phyloP scores from a whole-genome alignment of 345 rosid species.

The Conringia planisiliqua region DNA sequence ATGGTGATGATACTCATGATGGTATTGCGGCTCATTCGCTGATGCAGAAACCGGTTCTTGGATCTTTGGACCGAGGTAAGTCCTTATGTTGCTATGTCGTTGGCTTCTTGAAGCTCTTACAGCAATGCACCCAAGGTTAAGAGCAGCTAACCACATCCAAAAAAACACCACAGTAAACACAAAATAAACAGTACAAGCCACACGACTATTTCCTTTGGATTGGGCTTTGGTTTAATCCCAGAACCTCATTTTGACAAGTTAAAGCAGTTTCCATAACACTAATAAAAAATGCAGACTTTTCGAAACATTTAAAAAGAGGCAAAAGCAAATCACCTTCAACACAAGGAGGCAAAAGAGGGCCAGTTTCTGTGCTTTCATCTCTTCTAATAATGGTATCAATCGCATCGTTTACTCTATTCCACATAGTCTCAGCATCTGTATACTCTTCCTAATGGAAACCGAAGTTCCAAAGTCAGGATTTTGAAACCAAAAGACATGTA shows the following conservation, averaged over 20 bases:
- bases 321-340: slow-evolving; percentile 66
- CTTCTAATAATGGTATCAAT: slow-evolving; percentile 83
- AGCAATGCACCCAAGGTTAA: slow-evolving; percentile 85
- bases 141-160: slow-evolving; percentile 58
- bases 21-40: slow-evolving; percentile 28
- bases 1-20: slow-evolving; percentile 36
- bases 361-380: slow-evolving; percentile 81
- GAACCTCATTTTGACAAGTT: neutral
- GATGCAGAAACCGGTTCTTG: slow-evolving; percentile 50
- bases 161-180: neutral
- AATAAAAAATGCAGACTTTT: neutral
- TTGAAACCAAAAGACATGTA: slow-evolving; percentile 14
- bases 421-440: slow-evolving; percentile 61
- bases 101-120: slow-evolving; percentile 98
- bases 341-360: slow-evolving; percentile 92
- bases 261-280: neutral
- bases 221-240: neutral
- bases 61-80: slow-evolving; percentile 65
- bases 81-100: slow-evolving; percentile 79
- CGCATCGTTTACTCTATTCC: slow-evolving; percentile 95
- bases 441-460: slow-evolving; percentile 62
- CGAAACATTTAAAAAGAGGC: slow-evolving; percentile 11
- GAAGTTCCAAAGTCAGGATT: neutral
- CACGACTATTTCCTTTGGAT: neutral
- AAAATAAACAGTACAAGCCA: neutral